phyloP scores from a whole-genome alignment of 768 basidiomycete species.

The Chalciporus sphaerocephalus region DNA sequence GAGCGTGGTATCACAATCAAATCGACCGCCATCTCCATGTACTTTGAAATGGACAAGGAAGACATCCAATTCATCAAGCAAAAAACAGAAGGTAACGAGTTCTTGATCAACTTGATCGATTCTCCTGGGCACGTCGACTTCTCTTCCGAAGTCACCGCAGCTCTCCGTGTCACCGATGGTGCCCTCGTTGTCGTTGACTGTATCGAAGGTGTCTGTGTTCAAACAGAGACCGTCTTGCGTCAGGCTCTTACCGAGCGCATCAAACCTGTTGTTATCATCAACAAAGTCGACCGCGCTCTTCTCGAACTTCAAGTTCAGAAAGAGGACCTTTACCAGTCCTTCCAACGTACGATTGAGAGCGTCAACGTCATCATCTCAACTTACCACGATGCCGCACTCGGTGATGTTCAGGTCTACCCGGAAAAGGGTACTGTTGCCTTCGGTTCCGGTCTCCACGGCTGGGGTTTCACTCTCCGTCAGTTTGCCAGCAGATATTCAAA shows the following conservation, averaged over 20 bases:
- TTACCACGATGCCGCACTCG: slow-evolving; percentile 89
- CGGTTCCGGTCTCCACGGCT: slow-evolving; percentile 98
- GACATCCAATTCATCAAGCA: slow-evolving; percentile 83
- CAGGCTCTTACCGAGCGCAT: slow-evolving; percentile 97
- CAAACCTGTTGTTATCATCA: slow-evolving; percentile 99
- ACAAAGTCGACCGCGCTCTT: slow-evolving; percentile 99
- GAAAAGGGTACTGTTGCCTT: slow-evolving; percentile 98
- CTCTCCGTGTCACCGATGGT: slow-evolving; percentile 99
- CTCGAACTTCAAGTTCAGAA: slow-evolving; percentile 97
- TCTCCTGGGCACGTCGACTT: slow-evolving; percentile 99
- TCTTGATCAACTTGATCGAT: slow-evolving; percentile 99
- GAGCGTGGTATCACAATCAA: slow-evolving; percentile 99
- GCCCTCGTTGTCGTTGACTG: slow-evolving; percentile 99
- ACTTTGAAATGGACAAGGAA: slow-evolving; percentile 93
- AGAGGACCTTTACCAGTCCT: slow-evolving; percentile 96
- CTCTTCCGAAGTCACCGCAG: slow-evolving; percentile 99
- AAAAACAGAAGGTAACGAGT: slow-evolving; percentile 93
- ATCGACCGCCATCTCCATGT: slow-evolving; percentile 99
- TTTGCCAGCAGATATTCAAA: slow-evolving; percentile 93
- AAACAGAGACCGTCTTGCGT: slow-evolving; percentile 98
- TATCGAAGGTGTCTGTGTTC: slow-evolving; percentile 99
- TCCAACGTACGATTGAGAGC: slow-evolving; percentile 94
- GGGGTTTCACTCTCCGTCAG: slow-evolving; percentile 98
- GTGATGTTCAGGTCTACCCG: slow-evolving; percentile 98
- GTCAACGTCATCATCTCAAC: slow-evolving; percentile 99